Evolutionary conservation across 208 protist genomes (phyloP).

Genomic region (Acanthamoeba divionensis): DNA sequence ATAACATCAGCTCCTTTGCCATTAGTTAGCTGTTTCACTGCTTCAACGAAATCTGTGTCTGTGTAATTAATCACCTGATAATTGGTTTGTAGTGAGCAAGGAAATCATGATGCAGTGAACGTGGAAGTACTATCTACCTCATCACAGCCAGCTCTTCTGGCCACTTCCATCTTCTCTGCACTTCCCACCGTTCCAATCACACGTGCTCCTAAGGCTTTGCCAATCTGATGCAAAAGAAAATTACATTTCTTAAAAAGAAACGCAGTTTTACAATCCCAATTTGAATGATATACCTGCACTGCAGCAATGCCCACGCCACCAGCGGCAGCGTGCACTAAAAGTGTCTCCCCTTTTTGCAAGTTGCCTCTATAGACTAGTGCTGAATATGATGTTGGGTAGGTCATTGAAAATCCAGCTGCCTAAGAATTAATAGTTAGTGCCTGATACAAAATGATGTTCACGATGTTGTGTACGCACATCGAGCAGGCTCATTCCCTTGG

Average conservation of each 20-base stretch:
- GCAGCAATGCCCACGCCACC: conserved; percentile 47
- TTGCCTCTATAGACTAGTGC: conserved; percentile 22
- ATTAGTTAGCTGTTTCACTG: conserved; percentile 40
- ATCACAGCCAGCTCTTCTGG: not conserved
- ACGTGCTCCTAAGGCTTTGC: not conserved
- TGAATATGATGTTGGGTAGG: conserved; percentile 34
- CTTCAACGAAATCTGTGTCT: not conserved
- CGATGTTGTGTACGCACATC: not conserved
- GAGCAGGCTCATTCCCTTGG: conserved; percentile 19
- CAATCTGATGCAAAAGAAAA: not conserved
- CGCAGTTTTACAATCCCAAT: too few relatives aligned
- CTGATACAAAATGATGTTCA: too few relatives aligned
- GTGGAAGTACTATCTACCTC: not conserved
- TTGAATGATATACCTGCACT: not conserved
- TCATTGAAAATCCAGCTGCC: conserved; percentile 43
- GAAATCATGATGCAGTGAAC: not conserved
- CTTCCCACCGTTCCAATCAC: conserved; percentile 6
- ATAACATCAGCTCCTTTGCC: conserved; percentile 31
- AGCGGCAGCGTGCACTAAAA: conserved; percentile 8
- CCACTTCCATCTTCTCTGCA: conserved; percentile 9
- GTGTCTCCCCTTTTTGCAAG: conserved; percentile 29
- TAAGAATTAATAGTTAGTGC: not conserved
- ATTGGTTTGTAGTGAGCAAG: not conserved
- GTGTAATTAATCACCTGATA: not conserved
- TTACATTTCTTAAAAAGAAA: too few relatives aligned